Percentiles rank a stretch among this genome's conserved stretches.
Conservation (phyloP, 2,329 filamentous ascomycete species). For the Nemania sp. region DNA sequence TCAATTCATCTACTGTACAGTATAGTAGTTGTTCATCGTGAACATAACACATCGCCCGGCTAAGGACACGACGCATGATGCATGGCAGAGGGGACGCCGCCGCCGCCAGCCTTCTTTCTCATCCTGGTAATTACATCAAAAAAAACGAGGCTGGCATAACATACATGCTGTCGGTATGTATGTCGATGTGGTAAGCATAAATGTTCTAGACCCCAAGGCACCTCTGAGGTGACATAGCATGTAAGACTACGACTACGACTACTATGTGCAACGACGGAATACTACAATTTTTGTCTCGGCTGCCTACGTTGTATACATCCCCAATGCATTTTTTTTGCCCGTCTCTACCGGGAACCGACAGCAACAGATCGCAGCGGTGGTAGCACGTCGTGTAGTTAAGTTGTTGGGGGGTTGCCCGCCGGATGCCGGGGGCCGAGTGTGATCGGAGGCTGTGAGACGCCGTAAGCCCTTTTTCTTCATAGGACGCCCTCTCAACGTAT, state of each 20-base stretch:
- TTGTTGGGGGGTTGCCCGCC: slow-evolving; percentile 5
- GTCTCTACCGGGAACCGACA: slow-evolving; percentile 1
- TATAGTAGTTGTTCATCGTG: too few relatives aligned
- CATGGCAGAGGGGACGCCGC: slow-evolving; percentile 3
- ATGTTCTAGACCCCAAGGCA: slow-evolving; percentile 6
- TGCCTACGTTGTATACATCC: neutral
- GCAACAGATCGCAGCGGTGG: slow-evolving; percentile 4
- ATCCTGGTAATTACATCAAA: neutral
- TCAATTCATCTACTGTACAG: too few relatives aligned
- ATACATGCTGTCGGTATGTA: neutral
- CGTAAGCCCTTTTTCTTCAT: slow-evolving; percentile 8
- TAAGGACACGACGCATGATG: neutral
- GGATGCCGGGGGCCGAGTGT: slow-evolving; percentile 14
- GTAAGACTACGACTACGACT: neutral
- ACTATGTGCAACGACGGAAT: neutral
- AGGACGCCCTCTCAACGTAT: neutral
- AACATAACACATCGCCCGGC: slow-evolving; percentile 6
- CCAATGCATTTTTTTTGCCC: slow-evolving; percentile 5
- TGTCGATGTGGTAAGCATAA: neutral
- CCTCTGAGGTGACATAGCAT: neutral
- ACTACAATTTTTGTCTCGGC: slow-evolving; percentile 11
- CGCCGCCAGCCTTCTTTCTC: slow-evolving; percentile 11
- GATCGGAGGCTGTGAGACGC: slow-evolving; percentile 16
- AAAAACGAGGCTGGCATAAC: slow-evolving; percentile 17
- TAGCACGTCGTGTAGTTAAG: slow-evolving; percentile 9